Percentiles rank a stretch among this genome's conserved stretches.
These are phyloP conservation scores for Teratosphaeria viscida DNA, from an alignment of 2,329 filamentous ascomycete species.

Conservation along the genomic window DNA sequence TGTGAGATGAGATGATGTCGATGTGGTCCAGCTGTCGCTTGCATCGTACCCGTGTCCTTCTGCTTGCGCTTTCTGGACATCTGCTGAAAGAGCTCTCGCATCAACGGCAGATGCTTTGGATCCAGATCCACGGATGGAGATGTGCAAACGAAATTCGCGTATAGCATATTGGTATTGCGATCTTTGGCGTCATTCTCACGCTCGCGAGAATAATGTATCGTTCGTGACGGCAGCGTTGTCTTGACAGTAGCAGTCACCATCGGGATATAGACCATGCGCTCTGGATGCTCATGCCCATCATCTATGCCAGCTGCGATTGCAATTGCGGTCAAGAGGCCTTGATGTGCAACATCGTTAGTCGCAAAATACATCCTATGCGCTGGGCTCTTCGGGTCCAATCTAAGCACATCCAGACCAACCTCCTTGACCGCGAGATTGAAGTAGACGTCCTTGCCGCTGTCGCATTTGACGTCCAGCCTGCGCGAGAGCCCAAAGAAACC, in stretches of 20 bases:
- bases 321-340: slow-evolving; percentile 82
- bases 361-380: slow-evolving; percentile 98
- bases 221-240: slow-evolving; percentile 90
- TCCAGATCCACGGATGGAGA: slow-evolving; percentile 91
- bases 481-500: slow-evolving; percentile 84
- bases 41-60: slow-evolving; percentile 3
- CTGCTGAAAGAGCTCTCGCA: slow-evolving; percentile 61
- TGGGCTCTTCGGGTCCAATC: slow-evolving; percentile 82
- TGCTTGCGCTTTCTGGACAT: slow-evolving; percentile 5
- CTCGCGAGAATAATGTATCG: slow-evolving; percentile 61
- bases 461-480: slow-evolving; percentile 57
- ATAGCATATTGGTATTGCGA: slow-evolving; percentile 89
- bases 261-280: slow-evolving; percentile 83
- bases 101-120: slow-evolving; percentile 77
- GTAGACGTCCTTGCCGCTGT: slow-evolving; percentile 59
- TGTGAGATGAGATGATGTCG: slow-evolving; percentile 67
- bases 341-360: slow-evolving; percentile 82
- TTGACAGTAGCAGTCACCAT: slow-evolving; percentile 95
- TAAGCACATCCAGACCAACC: slow-evolving; percentile 82
- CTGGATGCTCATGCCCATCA: slow-evolving; percentile 74
- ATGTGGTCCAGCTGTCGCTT: background rate
- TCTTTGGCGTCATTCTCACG: slow-evolving; percentile 56
- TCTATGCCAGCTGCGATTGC: slow-evolving; percentile 88
- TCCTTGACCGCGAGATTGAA: slow-evolving; percentile 93
- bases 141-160: slow-evolving; percentile 91